phyloP scores from a whole-genome alignment of 1,139 yeast genomes.

The Wickerhamomyces sp. region DNA sequence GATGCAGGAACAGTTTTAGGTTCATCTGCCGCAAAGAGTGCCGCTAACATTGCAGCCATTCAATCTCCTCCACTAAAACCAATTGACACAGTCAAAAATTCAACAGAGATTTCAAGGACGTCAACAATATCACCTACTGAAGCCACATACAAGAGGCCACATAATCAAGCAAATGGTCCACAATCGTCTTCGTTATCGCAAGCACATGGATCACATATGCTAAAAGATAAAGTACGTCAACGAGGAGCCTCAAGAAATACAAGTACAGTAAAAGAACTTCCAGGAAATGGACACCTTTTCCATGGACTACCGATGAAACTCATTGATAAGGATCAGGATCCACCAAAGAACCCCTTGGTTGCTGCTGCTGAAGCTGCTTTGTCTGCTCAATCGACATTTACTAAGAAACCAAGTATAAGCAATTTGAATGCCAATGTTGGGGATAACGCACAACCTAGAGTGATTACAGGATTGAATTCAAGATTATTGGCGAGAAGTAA shows the following conservation, averaged over 20 bases:
- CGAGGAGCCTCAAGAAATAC: slow-evolving; percentile 19
- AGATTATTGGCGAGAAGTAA: slow-evolving; percentile 46
- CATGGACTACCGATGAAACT: slow-evolving; percentile 29
- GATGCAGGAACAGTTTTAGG: slow-evolving; percentile 26
- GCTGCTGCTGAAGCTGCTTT: slow-evolving; percentile 38
- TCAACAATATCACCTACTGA: slow-evolving; percentile 4
- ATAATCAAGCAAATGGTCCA: not conserved
- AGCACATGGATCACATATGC: slow-evolving; percentile 12
- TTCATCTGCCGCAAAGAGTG: slow-evolving; percentile 28
- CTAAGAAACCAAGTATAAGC: no score
- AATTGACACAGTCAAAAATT: slow-evolving; percentile 1
- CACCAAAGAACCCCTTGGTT: slow-evolving; percentile 14
- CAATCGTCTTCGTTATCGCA: not conserved
- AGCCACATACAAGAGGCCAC: slow-evolving; percentile 2
- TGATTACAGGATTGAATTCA: slow-evolving; percentile 51
- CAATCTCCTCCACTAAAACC: slow-evolving; percentile 16
- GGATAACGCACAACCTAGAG: slow-evolving; percentile 19
- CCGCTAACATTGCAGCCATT: slow-evolving; percentile 26
- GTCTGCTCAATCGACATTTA: slow-evolving; percentile 28
- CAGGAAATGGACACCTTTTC: slow-evolving; percentile 16
- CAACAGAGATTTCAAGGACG: slow-evolving; percentile 2
- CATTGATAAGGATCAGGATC: not conserved
- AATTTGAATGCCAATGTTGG: no score
- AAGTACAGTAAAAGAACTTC: slow-evolving; percentile 9
- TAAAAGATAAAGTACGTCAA: slow-evolving; percentile 27